Conservation (phyloP, 2,329 filamentous ascomycete species). For the Phoma sp. region DNA sequence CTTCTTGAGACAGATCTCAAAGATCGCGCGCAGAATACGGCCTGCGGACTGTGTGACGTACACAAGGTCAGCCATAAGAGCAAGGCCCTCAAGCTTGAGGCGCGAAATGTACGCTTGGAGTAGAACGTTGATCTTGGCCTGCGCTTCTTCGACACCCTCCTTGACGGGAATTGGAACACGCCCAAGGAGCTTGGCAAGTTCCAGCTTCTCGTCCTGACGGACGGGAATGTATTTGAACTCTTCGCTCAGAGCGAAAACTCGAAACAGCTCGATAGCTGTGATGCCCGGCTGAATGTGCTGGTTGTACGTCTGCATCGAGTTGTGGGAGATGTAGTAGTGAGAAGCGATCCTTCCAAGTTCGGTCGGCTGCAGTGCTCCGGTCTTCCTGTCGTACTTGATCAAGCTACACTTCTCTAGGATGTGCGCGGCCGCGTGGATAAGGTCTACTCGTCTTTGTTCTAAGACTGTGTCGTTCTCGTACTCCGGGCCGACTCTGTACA, state of each 20-base stretch:
- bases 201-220: slow-evolving; percentile 95
- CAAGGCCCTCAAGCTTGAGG: slow-evolving; percentile 89
- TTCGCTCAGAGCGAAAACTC: slow-evolving; percentile 92
- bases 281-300: slow-evolving; percentile 92
- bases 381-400: slow-evolving; percentile 94
- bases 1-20: slow-evolving; percentile 97
- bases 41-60: slow-evolving; percentile 98
- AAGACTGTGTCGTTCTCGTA: slow-evolving; percentile 91
- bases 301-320: slow-evolving; percentile 97
- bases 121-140: slow-evolving; percentile 97
- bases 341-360: slow-evolving; percentile 95
- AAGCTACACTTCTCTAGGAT: slow-evolving; percentile 87
- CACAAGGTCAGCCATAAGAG: slow-evolving; percentile 97
- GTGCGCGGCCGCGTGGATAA: slow-evolving; percentile 90
- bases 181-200: slow-evolving; percentile 87
- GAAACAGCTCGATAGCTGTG: slow-evolving; percentile 92
- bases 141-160: slow-evolving; percentile 94
- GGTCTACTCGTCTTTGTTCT: slow-evolving; percentile 96
- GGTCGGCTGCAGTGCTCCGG: slow-evolving; percentile 84
- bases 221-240: slow-evolving; percentile 99
- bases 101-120: slow-evolving; percentile 96
- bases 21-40: slow-evolving; percentile 91
- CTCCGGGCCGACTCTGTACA: slow-evolving; percentile 95
- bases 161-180: slow-evolving; percentile 96
- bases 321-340: slow-evolving; percentile 97